A percentile compares a stretch with the other conserved stretches of the same genome.
Conservation (phyloP, 2,329 filamentous ascomycete genomes). For the Aspergillus quadrilineatus region DNA sequence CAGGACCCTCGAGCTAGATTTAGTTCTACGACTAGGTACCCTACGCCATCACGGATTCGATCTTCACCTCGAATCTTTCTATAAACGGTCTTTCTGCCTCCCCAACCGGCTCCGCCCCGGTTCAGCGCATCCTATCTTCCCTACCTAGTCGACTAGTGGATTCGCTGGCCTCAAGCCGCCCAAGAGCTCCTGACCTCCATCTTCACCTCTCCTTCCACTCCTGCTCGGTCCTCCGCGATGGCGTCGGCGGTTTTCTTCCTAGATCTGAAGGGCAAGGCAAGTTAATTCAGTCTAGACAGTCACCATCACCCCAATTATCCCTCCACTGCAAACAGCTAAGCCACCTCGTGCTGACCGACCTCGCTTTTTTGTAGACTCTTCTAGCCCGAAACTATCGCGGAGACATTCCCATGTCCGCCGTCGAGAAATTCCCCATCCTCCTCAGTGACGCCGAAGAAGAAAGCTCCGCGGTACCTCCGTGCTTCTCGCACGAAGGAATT, state of each 20-base stretch:
- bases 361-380: constrained; percentile 67
- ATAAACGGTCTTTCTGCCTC: neutral
- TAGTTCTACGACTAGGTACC: neutral
- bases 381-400: constrained; percentile 97
- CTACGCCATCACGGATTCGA: neutral
- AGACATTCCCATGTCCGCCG: constrained; percentile 98
- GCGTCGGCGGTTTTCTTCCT: constrained; percentile 98
- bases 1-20: neutral
- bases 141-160: constrained; percentile 19
- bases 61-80: neutral
- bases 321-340: neutral
- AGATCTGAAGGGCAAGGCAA: constrained; percentile 98
- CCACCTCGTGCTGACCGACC: constrained; percentile 20
- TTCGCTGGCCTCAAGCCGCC: constrained; percentile 24
- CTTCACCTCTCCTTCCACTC: constrained; percentile 12
- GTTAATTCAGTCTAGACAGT: constrained; percentile 18
- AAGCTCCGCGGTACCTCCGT: constrained; percentile 92
- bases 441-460: constrained; percentile 99
- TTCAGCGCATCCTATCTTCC: neutral
- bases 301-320: constrained; percentile 6
- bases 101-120: neutral
- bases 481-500: constrained; percentile 97
- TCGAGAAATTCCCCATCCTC: constrained; percentile 95
- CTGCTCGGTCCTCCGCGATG: constrained; percentile 58
- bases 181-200: constrained; percentile 19